Evolutionary conservation across 192 early-diverging fungal species (phyloP), one percentile per base, ranked within the genome.

Genomic region (Chytriomyces sp.): DNA sequence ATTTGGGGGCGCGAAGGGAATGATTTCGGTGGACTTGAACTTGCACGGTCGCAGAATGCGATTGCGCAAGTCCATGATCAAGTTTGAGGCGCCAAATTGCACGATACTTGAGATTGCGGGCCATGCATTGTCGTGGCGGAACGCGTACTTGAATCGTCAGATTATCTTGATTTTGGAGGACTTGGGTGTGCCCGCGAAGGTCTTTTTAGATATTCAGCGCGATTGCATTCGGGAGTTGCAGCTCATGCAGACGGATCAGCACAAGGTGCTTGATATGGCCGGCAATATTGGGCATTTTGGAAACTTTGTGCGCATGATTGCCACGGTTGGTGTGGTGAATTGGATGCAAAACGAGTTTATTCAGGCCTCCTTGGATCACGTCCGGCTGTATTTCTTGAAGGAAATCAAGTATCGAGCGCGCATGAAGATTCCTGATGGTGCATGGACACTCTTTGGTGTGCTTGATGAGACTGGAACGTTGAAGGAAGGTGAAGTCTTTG

Each of bases 71-170:
- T 84, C 81, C 56, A 84, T 87, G 64, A 71, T 68, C 31, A 91
- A 91, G 67, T 91, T 91, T 59, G 70, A 85, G 19, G 14, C 44
- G 10, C 81, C 82, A 0, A 40, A 52, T 0, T 84, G 85, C 59
- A 63, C 61, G 3, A 76, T 76, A 0, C 67, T 92, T 1, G 91
- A 92, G 58, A 75, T 92, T 14, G 84, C 86, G 22, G 78, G 77
- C 34, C 76, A 76, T 0, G 86, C 91, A 12, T 83, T 86, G 32
- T 63, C 82, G 4, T 14, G 17, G 44, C 14, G 44, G 22, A 14
- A 14, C 2, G 77, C 81, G 0, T 87, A 80, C 52, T 72, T 92
- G 1, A 92, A 92, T 69, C 74, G 88, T 5, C 91, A 92, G 49
- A 78, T 86, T 22, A 91, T 91, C 65, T 84, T 85, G 0, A 64